phyloP scores from a whole-genome alignment of 129 eudicot genomes.

The Daucus carota region DH1_v3.0 NC_030387.2:33168501-33169000 shows the following conservation, averaged over 20 bases:
- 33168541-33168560: background rate
- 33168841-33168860: background rate
- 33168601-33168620: background rate
- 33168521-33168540: background rate
- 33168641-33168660: background rate
- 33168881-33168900: constrained; percentile 55
- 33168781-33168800: background rate
- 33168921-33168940: constrained; percentile 78
- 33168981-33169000: constrained; percentile 44
- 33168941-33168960: constrained; percentile 48
- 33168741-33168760: background rate
- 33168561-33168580: background rate
- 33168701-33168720: background rate
- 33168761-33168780: background rate
- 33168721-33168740: background rate
- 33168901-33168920: constrained; percentile 98
- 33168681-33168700: background rate
- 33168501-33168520: background rate
- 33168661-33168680: background rate
- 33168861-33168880: background rate
- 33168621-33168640: background rate
- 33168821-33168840: background rate
- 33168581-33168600: background rate
- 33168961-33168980: constrained; percentile 52
- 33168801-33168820: background rate